A percentile compares a stretch with the other conserved stretches of the same genome.
Evolutionary conservation across 2,329 filamentous ascomycete genomes (phyloP).

Genomic region (Phoma sp.): DNA sequence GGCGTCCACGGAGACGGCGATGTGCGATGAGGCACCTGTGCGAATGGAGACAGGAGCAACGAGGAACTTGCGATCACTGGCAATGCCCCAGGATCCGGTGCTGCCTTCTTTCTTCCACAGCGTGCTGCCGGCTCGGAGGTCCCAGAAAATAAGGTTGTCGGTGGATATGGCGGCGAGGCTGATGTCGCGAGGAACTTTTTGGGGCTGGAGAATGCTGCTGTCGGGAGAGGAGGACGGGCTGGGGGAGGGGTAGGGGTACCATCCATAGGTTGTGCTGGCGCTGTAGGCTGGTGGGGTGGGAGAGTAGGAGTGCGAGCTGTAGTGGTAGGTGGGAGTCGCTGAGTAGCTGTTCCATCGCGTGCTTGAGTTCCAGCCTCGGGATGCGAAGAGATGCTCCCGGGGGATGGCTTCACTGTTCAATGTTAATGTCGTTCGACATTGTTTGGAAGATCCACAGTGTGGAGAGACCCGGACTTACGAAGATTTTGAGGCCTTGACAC

Average conservation of each 20-base stretch:
- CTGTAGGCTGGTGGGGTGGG: neutral
- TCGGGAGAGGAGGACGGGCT: neutral
- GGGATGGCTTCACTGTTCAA: too few species aligned
- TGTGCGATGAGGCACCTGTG: neutral
- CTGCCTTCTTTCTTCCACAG: neutral
- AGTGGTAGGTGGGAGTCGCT: neutral
- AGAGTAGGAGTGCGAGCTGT: neutral
- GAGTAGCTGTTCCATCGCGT: neutral
- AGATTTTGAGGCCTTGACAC: neutral
- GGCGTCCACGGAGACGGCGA: neutral
- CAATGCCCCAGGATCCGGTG: neutral
- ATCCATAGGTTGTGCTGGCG: neutral
- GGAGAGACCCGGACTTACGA: neutral
- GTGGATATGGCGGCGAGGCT: neutral
- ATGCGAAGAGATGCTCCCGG: neutral
- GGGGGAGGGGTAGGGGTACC: neutral
- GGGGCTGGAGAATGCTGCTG: neutral
- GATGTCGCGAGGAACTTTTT: neutral
- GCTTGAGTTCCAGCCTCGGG: neutral
- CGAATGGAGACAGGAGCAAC: neutral
- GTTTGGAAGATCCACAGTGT: too few species aligned
- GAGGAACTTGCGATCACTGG: neutral
- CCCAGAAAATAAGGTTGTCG: neutral
- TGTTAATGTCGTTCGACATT: too few species aligned
- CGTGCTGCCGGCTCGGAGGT: neutral